Conservation (phyloP, 176 grass and related monocot species). For the Triticum timopheevii region DNA sequence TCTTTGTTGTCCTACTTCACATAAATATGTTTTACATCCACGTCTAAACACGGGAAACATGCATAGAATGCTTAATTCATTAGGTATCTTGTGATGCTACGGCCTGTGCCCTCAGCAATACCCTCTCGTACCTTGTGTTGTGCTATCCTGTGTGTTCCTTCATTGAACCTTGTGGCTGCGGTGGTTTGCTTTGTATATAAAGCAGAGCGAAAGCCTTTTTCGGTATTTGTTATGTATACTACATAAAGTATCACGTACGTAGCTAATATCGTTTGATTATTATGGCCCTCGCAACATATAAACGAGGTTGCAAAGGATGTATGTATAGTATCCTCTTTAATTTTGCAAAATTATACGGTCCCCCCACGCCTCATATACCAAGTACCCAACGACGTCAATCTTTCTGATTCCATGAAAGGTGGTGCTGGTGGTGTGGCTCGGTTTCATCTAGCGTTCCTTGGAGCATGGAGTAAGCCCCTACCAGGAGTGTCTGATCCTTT, state of each 20-base stretch:
- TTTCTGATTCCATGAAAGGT: too few relatives aligned
- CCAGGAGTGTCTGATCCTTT: too few relatives aligned
- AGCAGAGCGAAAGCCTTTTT: too few relatives aligned
- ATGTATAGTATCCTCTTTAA: not conserved
- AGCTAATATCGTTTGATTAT: not conserved
- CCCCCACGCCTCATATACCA: not conserved
- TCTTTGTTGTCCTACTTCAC: not conserved
- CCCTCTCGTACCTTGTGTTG: too few relatives aligned
- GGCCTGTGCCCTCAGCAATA: too few relatives aligned
- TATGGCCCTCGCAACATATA: not conserved
- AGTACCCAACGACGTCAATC: not conserved
- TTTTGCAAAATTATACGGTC: not conserved
- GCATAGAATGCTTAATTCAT: not conserved
- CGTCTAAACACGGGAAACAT: not conserved
- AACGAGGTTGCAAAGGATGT: slow-evolving; percentile 2
- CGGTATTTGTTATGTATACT: not conserved
- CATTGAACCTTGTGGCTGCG: too few relatives aligned
- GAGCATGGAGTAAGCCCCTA: too few relatives aligned
- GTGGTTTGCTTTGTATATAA: too few relatives aligned
- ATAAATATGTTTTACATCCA: not conserved
- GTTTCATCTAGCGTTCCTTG: too few relatives aligned
- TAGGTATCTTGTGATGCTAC: not conserved
- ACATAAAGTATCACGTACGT: not conserved
- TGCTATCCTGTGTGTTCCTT: too few relatives aligned
- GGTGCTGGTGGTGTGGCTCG: too few relatives aligned